Conservation (phyloP, 116 monocot species). For the Thalassia testudinum region DNA sequence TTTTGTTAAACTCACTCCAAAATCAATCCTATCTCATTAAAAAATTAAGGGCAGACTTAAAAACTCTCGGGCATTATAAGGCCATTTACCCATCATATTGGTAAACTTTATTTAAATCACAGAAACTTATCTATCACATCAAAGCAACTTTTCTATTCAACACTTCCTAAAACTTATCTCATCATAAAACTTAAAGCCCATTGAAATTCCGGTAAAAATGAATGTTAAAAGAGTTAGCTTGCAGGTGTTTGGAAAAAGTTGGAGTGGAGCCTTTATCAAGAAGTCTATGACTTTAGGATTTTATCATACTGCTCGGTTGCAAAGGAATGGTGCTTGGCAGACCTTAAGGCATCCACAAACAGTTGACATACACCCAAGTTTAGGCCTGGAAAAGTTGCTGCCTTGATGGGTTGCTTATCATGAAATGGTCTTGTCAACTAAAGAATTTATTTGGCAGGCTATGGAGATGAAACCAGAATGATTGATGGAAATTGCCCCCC, state of each 20-base stretch:
- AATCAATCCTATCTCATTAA: too few relatives aligned
- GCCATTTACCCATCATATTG: too few relatives aligned
- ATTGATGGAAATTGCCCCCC: slow-evolving; percentile 93
- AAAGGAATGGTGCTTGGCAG: slow-evolving; percentile 68
- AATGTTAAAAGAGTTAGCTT: slow-evolving; percentile 78
- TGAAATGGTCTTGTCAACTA: slow-evolving; percentile 85
- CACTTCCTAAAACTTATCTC: too few relatives aligned
- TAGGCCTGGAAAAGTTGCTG: slow-evolving; percentile 59
- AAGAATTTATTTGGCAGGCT: slow-evolving; percentile 94
- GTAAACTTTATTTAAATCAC: too few relatives aligned
- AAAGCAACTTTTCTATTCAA: too few relatives aligned
- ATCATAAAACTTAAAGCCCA: too few relatives aligned
- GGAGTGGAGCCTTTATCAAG: slow-evolving; percentile 69
- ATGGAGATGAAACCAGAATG: slow-evolving; percentile 87
- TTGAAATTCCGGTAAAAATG: too few relatives aligned
- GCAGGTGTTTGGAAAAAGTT: slow-evolving; percentile 86
- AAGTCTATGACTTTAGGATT: slow-evolving; percentile 87
- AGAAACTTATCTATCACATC: too few relatives aligned
- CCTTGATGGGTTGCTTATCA: slow-evolving; percentile 92
- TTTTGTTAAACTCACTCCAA: too few relatives aligned
- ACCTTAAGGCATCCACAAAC: slow-evolving; percentile 83
- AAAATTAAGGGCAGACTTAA: too few relatives aligned
- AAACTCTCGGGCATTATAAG: too few relatives aligned
- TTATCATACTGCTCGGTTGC: slow-evolving; percentile 75
- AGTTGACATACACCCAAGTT: slow-evolving; percentile 75